These are phyloP conservation scores for Rhizoctonia solani DNA, from an alignment of 1,284 basidiomycete genomes.

Conservation along the genomic window DNA sequence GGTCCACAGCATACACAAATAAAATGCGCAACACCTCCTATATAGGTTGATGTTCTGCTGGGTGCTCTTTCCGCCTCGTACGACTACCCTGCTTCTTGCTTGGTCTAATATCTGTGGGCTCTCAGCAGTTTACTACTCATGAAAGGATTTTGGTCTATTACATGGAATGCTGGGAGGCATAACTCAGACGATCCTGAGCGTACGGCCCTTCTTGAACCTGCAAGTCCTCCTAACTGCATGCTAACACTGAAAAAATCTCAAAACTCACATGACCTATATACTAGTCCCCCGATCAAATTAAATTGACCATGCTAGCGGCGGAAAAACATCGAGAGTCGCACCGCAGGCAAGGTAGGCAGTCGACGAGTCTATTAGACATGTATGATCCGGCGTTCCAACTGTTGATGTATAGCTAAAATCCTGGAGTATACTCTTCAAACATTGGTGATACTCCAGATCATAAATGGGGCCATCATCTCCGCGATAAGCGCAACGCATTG, in stretches of 20 bases:
- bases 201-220: background rate
- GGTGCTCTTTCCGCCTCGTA: no score
- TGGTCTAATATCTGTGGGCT: no score
- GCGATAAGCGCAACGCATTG: constrained; percentile 14
- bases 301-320: constrained; percentile 16
- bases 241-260: background rate
- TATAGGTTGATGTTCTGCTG: no score
- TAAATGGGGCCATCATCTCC: constrained; percentile 26
- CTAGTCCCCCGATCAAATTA: constrained; percentile 14
- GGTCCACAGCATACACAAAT: no score
- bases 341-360: constrained; percentile 1
- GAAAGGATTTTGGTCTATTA: background rate
- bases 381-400: background rate
- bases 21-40: no score
- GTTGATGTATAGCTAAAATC: background rate
- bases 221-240: background rate
- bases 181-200: constrained; percentile 15
- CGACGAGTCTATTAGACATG: background rate
- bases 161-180: background rate
- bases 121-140: no score
- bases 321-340: constrained; percentile 20
- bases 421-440: constrained; percentile 23
- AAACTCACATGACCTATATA: background rate
- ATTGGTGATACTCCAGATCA: constrained; percentile 16
- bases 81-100: no score